These are phyloP conservation scores for Microdochium trichocladiopsis DNA, from an alignment of 2,329 filamentous ascomycete species.

Conservation along the genomic window DNA sequence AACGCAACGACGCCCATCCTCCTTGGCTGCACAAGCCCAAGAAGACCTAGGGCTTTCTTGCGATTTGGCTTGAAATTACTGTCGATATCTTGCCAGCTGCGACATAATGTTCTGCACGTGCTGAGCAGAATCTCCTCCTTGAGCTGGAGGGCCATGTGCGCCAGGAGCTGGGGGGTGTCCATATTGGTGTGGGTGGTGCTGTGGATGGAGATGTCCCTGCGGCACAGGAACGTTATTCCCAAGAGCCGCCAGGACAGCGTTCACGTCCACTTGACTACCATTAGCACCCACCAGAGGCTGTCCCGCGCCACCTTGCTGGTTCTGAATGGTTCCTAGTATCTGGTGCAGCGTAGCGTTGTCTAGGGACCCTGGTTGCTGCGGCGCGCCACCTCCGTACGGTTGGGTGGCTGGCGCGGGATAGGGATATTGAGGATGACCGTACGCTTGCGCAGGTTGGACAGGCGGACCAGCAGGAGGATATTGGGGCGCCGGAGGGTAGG, in stretches of 20 bases:
- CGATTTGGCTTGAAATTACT: constrained; percentile 30
- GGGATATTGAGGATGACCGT: constrained; percentile 15
- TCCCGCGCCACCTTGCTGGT: constrained; percentile 18
- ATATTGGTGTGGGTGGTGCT: constrained; percentile 11
- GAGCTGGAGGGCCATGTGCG: constrained; percentile 15
- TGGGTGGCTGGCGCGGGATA: constrained; percentile 16
- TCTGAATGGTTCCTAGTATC: constrained; percentile 23
- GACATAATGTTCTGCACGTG: constrained; percentile 70
- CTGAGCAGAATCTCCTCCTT: constrained; percentile 33
- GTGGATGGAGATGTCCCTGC: constrained; percentile 10
- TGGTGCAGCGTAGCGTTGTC: constrained; percentile 24
- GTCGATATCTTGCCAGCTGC: constrained; percentile 58
- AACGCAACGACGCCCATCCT: too few relatives aligned
- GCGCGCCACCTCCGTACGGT: not conserved
- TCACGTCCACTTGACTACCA: constrained; percentile 14
- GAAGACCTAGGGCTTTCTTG: too few relatives aligned
- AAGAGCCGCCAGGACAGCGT: constrained; percentile 18
- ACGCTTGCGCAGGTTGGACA: constrained; percentile 20
- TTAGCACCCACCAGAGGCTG: constrained; percentile 21
- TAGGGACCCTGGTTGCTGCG: constrained; percentile 10
- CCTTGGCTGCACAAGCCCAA: too few relatives aligned
- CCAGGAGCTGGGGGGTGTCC: constrained; percentile 8
- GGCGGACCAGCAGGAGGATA: constrained; percentile 13
- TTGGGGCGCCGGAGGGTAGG: constrained; percentile 4
- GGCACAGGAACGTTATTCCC: constrained; percentile 18